phyloP scores from a whole-genome alignment of 2,329 filamentous ascomycete genomes.

The Fusarium bulbicola region DNA sequence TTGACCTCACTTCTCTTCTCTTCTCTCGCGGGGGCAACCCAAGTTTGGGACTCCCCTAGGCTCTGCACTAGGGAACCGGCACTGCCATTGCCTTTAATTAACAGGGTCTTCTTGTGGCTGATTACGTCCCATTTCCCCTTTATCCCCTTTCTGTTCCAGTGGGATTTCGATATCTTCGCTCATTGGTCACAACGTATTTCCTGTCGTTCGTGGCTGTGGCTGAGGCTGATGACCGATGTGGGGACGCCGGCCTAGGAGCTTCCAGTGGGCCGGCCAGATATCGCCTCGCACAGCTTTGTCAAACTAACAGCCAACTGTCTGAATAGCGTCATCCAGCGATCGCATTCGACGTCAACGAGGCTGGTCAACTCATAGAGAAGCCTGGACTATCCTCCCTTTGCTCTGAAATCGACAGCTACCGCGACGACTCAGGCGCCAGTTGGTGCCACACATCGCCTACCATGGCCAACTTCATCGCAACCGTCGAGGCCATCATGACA shows the following conservation, averaged over 20 bases:
- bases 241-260: slow-evolving; percentile 27
- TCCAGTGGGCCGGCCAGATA: slow-evolving; percentile 31
- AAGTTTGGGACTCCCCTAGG: not conserved
- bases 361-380: not conserved
- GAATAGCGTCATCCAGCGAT: not conserved
- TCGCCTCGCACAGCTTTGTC: slow-evolving; percentile 27
- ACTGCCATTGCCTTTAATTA: slow-evolving; percentile 23
- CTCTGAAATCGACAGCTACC: not conserved
- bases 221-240: slow-evolving; percentile 7
- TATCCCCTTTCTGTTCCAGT: slow-evolving; percentile 16
- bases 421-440: slow-evolving; percentile 12
- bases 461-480: slow-evolving; percentile 52
- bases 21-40: not conserved
- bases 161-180: not conserved
- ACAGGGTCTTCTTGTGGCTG: slow-evolving; percentile 41
- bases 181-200: slow-evolving; percentile 15
- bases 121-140: slow-evolving; percentile 9
- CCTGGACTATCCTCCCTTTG: not conserved
- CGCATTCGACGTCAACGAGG: not conserved
- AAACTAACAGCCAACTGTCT: not conserved
- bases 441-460: slow-evolving; percentile 30
- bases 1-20: not conserved
- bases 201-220: slow-evolving; percentile 13
- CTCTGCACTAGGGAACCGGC: slow-evolving; percentile 5
- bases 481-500: slow-evolving; percentile 64